Percentiles rank a stretch among this genome's conserved stretches.
These are phyloP conservation scores for Dothistroma pini DNA, from an alignment of 2,329 filamentous ascomycete species.

Conservation along the genomic window DNA sequence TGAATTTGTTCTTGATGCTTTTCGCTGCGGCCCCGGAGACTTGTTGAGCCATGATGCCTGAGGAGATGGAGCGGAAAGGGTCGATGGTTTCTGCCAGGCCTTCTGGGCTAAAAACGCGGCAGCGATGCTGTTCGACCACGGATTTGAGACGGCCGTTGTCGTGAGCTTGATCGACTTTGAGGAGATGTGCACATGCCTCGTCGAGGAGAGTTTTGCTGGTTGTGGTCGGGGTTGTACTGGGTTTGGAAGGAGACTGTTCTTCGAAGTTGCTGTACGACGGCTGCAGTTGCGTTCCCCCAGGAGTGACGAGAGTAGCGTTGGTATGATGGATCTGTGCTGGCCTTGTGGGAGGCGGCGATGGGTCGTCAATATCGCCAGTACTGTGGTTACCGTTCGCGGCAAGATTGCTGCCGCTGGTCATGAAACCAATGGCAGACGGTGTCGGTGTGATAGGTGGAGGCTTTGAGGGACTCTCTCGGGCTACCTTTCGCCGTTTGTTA, in stretches of 20 bases:
- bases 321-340: constrained; percentile 62
- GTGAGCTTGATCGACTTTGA: constrained; percentile 56
- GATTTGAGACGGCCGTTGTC: constrained; percentile 58
- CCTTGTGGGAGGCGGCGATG: constrained; percentile 38
- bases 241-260: constrained; percentile 35
- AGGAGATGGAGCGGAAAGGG: constrained; percentile 78
- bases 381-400: constrained; percentile 34
- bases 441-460: constrained; percentile 46
- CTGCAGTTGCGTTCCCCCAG: constrained; percentile 62
- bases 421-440: constrained; percentile 47
- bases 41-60: constrained; percentile 93
- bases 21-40: constrained; percentile 89
- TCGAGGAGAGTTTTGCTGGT: constrained; percentile 61
- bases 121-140: constrained; percentile 71
- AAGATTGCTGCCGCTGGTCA: constrained; percentile 36
- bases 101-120: constrained; percentile 73
- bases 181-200: constrained; percentile 70
- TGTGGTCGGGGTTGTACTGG: constrained; percentile 37
- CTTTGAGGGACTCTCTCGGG: constrained; percentile 23
- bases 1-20: constrained; percentile 82
- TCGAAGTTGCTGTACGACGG: constrained; percentile 43
- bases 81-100: constrained; percentile 82
- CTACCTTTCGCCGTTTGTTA: constrained; percentile 29
- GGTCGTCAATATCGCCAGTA: constrained; percentile 40
- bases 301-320: constrained; percentile 69